These are phyloP conservation scores for Trichophyton verrucosum DNA, from an alignment of 2,329 filamentous ascomycete species.

Conservation along the genomic window DNA sequence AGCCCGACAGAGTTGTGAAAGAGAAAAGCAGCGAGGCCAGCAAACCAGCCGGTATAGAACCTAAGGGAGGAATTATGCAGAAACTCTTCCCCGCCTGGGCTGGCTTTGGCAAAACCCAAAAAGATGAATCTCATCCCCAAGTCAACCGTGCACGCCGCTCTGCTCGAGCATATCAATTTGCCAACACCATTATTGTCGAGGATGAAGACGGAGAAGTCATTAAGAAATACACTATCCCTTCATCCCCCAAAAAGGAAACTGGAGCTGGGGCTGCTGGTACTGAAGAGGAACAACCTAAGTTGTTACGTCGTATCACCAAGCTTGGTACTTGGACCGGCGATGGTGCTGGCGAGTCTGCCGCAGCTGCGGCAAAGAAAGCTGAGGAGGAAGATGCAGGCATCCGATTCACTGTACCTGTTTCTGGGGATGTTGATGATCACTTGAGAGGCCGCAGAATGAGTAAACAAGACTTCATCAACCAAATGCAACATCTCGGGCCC, in stretches of 20 bases:
- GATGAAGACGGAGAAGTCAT: slow-evolving; percentile 57
- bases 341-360: slow-evolving; percentile 23
- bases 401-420: slow-evolving; percentile 48
- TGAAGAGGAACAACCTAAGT: slow-evolving; percentile 29
- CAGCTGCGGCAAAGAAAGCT: slow-evolving; percentile 16
- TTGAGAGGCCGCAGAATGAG: slow-evolving; percentile 48
- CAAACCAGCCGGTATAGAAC: slow-evolving; percentile 32
- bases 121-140: slow-evolving; percentile 13
- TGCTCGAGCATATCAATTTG: slow-evolving; percentile 55
- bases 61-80: slow-evolving; percentile 19
- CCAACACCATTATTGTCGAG: slow-evolving; percentile 59
- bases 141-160: slow-evolving; percentile 36
- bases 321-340: slow-evolving; percentile 52
- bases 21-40: slow-evolving; percentile 33
- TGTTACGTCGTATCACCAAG: slow-evolving; percentile 39
- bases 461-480: slow-evolving; percentile 52
- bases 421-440: slow-evolving; percentile 25
- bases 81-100: slow-evolving; percentile 33
- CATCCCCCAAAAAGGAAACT: slow-evolving; percentile 17
- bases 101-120: slow-evolving; percentile 28
- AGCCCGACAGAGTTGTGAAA: slow-evolving; percentile 42
- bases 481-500: slow-evolving; percentile 49
- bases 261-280: slow-evolving; percentile 21
- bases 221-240: slow-evolving; percentile 55
- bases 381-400: slow-evolving; percentile 39